Evolutionary conservation across 257 asterid species (phyloP).

Genomic region (Leptodermis oblonga): DNA sequence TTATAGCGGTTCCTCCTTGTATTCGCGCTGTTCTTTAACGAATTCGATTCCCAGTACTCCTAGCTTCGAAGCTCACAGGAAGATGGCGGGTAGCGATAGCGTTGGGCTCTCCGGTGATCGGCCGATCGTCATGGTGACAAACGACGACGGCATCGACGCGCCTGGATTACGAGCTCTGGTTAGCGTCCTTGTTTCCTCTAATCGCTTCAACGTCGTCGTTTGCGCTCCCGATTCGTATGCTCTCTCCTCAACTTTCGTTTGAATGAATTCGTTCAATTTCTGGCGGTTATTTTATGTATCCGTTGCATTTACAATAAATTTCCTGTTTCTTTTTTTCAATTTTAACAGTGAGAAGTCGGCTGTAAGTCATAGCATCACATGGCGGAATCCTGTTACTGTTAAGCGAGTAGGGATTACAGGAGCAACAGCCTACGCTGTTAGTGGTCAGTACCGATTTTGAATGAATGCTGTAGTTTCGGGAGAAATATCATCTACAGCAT

Average conservation of each 20-base stretch:
- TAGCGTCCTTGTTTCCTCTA: constrained; percentile 55
- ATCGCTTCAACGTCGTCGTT: constrained; percentile 69
- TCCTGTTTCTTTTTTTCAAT: background rate
- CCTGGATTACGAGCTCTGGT: constrained; percentile 77
- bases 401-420: constrained; percentile 69
- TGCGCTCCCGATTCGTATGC: constrained; percentile 86
- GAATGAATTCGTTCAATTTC: background rate
- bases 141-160: constrained; percentile 93
- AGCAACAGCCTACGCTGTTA: constrained; percentile 69
- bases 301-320: background rate
- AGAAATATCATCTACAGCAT: background rate
- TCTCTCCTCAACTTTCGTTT: background rate
- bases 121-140: constrained; percentile 76
- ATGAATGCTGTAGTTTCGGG: background rate
- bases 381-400: constrained; percentile 55
- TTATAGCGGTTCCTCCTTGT: background rate
- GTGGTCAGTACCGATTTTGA: constrained; percentile 49
- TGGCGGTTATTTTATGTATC: background rate
- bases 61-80: background rate
- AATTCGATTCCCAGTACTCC: background rate
- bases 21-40: background rate
- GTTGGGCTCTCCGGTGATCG: constrained; percentile 35
- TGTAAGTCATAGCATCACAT: constrained; percentile 78
- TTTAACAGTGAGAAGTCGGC: constrained; percentile 76
- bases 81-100: constrained; percentile 29